Percentiles rank a stretch among this genome's conserved stretches.
phyloP scores from a whole-genome alignment of 306 rosid genomes.

The Cotoneaster glaucophyllus region DNA sequence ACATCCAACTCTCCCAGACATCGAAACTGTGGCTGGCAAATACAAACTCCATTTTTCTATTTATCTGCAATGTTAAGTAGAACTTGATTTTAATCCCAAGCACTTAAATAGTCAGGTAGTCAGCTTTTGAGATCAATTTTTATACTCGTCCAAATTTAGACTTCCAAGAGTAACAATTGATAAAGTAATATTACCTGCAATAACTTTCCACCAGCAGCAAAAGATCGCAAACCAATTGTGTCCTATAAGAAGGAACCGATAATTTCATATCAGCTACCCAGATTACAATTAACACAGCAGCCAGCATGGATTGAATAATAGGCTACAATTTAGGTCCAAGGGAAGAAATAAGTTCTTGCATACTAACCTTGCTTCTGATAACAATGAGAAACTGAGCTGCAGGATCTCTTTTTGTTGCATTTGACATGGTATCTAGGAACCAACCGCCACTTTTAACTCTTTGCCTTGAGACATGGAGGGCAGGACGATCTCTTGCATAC shows the following conservation, averaged over 20 bases:
- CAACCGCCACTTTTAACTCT: conserved; percentile 96
- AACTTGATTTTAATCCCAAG: conserved; percentile 4
- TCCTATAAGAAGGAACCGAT: conserved; percentile 51
- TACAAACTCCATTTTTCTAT: conserved; percentile 87
- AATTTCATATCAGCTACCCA: conserved; percentile 25
- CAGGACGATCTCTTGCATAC: conserved; percentile 62
- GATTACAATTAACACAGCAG: conserved; percentile 11
- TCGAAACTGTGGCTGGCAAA: conserved; percentile 99
- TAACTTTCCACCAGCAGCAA: conserved; percentile 95
- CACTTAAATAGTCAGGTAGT: neutral
- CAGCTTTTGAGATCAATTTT: neutral
- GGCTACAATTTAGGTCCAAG: neutral
- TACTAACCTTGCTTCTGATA: conserved; percentile 79
- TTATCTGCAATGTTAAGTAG: conserved; percentile 55
- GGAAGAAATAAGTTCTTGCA: conserved; percentile 12
- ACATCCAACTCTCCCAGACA: conserved; percentile 94
- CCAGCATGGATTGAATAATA: conserved; percentile 15
- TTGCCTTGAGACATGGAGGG: conserved; percentile 77
- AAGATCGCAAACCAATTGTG: conserved; percentile 86
- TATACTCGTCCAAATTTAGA: conserved; percentile 1
- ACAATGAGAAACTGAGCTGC: conserved; percentile 84
- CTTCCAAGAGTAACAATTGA: conserved; percentile 3
- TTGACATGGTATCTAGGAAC: conserved; percentile 72
- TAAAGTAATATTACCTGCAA: conserved; percentile 56
- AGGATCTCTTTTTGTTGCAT: conserved; percentile 94